Evolutionary conservation across 805 yeast species (phyloP), one percentile per base, ranked within the genome.

Genomic region (Blastobotrys attinorum): DNA sequence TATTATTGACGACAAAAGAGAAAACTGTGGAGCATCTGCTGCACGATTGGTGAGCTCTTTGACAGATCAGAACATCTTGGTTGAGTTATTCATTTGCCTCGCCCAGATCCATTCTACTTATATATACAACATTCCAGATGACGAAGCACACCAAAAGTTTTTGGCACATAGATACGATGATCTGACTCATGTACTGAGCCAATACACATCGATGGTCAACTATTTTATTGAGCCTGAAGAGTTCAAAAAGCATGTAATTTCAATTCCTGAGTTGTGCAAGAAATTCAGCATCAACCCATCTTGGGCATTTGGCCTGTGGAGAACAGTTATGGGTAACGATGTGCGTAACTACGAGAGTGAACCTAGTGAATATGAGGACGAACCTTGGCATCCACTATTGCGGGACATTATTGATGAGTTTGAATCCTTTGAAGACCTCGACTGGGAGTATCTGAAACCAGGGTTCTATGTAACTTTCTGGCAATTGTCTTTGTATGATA

Each of bases 301-400:
- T 16, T 81, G 90, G 86, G 79, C 79, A 0, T 86, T 85, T 63
- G 85, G 81, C 48, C 56, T 86, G 2, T 87, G 95, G 95, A 72
- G 96, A 4, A 51, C 49, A 22, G 46, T 45, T 21, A 42, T 61
- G 4, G 54, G 58, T 16, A 50, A 71, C 52, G 69, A 53, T 16
- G 45, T 57, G n/a, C 48, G 60, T 15, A 48, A 47, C 39, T 45
- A 55, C 43, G 59, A 64, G 3, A 38, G 41, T 10, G 54, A 52
- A 16, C 55, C 55, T 31, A 38, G 41, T 10, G 54, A 52, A 16
- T 55, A 56, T 31, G 53, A 49, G n/a, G 66, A 80, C 67, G 51
- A 77, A 73, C 59, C 69, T 68, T 47, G 64, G 63, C 32, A 59
- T 75, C 40, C 70, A 67, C 42, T 71, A 67, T 27, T 61, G 45